A percentile compares a stretch with the other conserved stretches of the same genome.
These are phyloP conservation scores for Puccinia triticina DNA, from an alignment of 1,284 basidiomycete species.

Conservation along the genomic window DNA sequence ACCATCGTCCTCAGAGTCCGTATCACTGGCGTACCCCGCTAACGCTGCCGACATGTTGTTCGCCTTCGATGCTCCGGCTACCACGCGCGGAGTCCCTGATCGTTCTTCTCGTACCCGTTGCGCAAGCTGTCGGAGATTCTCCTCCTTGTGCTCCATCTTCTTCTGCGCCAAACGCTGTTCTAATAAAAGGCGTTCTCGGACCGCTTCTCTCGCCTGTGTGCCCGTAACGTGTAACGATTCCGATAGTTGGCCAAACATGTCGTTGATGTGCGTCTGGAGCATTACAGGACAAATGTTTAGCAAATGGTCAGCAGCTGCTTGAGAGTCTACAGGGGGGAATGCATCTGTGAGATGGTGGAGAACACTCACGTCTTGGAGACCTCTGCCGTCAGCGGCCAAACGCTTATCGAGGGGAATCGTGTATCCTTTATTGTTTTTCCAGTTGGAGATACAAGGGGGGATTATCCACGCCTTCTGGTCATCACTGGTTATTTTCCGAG, in stretches of 20 bases:
- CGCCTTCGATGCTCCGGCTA: slow-evolving; percentile 57
- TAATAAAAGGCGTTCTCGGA: slow-evolving; percentile 92
- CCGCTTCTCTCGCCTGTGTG: slow-evolving; percentile 95
- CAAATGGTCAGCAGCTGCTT: slow-evolving; percentile 36
- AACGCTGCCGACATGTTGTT: slow-evolving; percentile 73
- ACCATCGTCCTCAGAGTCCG: slow-evolving; percentile 46
- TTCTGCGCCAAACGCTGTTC: slow-evolving; percentile 97
- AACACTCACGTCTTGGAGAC: slow-evolving; percentile 87
- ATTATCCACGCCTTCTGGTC: slow-evolving; percentile 99
- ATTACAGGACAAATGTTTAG: slow-evolving; percentile 21
- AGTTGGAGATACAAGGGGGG: slow-evolving; percentile 98
- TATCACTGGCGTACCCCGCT: slow-evolving; percentile 65
- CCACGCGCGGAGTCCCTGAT: slow-evolving; percentile 67
- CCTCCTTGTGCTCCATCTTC: slow-evolving; percentile 95
- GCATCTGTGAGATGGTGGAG: background rate
- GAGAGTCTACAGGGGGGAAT: background rate
- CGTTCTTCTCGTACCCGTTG: slow-evolving; percentile 94
- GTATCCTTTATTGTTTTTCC: slow-evolving; percentile 99
- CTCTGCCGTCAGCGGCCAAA: slow-evolving; percentile 93
- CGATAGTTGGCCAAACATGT: slow-evolving; percentile 98
- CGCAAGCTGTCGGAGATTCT: slow-evolving; percentile 87
- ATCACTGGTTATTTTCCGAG: slow-evolving; percentile 89
- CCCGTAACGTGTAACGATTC: slow-evolving; percentile 96
- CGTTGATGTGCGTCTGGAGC: slow-evolving; percentile 87
- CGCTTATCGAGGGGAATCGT: slow-evolving; percentile 98